Percentiles rank a stretch among this genome's conserved stretches.
phyloP scores from a whole-genome alignment of 768 basidiomycete species.

The Boletus vinaceobasis region DNA sequence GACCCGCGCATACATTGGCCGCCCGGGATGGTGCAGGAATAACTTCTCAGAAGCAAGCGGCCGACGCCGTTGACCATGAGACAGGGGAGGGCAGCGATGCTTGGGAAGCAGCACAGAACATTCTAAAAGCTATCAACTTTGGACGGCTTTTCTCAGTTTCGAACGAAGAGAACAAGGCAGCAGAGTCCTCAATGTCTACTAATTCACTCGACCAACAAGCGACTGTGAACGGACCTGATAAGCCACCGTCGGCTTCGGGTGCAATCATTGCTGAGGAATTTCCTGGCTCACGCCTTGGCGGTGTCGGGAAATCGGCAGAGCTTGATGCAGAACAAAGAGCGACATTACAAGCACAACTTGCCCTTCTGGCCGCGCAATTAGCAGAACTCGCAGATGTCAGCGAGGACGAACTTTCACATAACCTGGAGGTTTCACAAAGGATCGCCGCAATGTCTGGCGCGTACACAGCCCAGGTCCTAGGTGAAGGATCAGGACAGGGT shows the following conservation, averaged over 20 bases:
- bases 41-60: slow-evolving; percentile 13
- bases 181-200: slow-evolving; percentile 7
- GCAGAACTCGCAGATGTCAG: slow-evolving; percentile 56
- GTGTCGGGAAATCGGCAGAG: slow-evolving; percentile 15
- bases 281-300: slow-evolving; percentile 2
- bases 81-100: slow-evolving; percentile 52
- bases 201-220: slow-evolving; percentile 1
- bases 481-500: slow-evolving; percentile 5
- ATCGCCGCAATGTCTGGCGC: neutral
- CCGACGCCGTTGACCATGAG: slow-evolving; percentile 26
- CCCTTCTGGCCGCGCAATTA: slow-evolving; percentile 68
- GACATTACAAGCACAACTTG: slow-evolving; percentile 69
- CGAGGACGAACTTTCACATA: slow-evolving; percentile 30
- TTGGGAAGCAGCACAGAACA: slow-evolving; percentile 76
- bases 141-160: slow-evolving; percentile 46
- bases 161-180: slow-evolving; percentile 22
- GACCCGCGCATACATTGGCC: neutral
- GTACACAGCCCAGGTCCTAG: neutral
- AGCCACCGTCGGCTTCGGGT: slow-evolving; percentile 1
- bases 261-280: neutral
- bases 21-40: slow-evolving; percentile 1
- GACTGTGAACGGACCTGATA: slow-evolving; percentile 1
- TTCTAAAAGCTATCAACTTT: slow-evolving; percentile 75
- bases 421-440: slow-evolving; percentile 17
- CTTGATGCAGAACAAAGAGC: slow-evolving; percentile 51